Percentiles rank a stretch among this genome's conserved stretches.
phyloP scores from a whole-genome alignment of 1,284 basidiomycete species.

The Boletus holoroseus region DNA sequence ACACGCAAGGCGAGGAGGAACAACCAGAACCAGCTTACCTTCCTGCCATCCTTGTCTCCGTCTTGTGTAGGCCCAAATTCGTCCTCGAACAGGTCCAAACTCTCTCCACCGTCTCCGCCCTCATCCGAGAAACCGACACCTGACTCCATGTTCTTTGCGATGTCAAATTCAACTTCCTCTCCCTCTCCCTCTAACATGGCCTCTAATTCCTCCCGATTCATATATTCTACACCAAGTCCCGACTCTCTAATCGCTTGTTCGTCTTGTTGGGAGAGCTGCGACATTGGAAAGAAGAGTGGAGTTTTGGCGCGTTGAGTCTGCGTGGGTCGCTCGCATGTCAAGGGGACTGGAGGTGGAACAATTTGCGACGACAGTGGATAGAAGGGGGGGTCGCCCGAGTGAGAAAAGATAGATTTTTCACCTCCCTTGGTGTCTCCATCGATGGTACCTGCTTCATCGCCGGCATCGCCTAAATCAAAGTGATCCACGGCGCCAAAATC shows the following conservation, averaged over 20 bases:
- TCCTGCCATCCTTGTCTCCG: slow-evolving; percentile 26
- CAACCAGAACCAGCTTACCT: slow-evolving; percentile 29
- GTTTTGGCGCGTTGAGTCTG: slow-evolving; percentile 33
- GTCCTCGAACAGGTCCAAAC: slow-evolving; percentile 38
- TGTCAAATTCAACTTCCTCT: slow-evolving; percentile 51
- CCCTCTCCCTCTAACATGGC: slow-evolving; percentile 63
- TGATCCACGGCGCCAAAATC: slow-evolving; percentile 17
- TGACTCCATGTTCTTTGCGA: slow-evolving; percentile 13
- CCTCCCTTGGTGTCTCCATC: neutral
- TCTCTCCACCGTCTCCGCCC: slow-evolving; percentile 22
- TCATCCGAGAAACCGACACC: neutral
- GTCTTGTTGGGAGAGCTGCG: slow-evolving; percentile 54
- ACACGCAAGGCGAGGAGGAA: neutral
- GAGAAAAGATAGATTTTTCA: neutral
- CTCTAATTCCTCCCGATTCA: slow-evolving; percentile 57
- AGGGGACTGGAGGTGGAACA: slow-evolving; percentile 35
- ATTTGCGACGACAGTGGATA: slow-evolving; percentile 27
- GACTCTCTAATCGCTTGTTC: slow-evolving; percentile 48
- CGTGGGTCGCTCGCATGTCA: slow-evolving; percentile 36
- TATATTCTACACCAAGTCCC: slow-evolving; percentile 58
- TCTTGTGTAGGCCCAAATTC: slow-evolving; percentile 53
- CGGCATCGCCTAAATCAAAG: slow-evolving; percentile 1
- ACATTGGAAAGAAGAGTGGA: slow-evolving; percentile 60
- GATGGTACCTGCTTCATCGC: neutral
- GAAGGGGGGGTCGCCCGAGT: slow-evolving; percentile 23